phyloP scores from a whole-genome alignment of 306 rosid genomes.

The Lathyrus sativus region DNA sequence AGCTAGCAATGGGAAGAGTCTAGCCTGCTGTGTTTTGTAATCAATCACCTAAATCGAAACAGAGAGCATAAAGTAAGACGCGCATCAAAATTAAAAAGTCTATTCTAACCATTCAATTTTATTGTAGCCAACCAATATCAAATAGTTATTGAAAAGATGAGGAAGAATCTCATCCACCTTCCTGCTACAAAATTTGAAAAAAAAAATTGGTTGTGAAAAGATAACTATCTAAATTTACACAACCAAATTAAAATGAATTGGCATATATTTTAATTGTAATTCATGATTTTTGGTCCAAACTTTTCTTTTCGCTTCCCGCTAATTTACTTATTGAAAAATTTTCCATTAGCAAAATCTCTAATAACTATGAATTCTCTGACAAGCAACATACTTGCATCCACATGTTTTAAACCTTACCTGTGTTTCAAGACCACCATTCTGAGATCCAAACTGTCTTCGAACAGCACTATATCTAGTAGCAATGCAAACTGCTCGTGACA shows the following conservation, averaged over 20 bases:
- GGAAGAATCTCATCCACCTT: conserved; percentile 16
- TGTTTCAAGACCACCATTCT: conserved; percentile 71
- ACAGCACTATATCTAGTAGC: conserved; percentile 98
- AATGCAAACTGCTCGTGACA: conserved; percentile 94
- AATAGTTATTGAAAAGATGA: conserved; percentile 2
- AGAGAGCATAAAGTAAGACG: conserved; percentile 34
- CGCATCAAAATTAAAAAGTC: neutral
- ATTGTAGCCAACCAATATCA: conserved; percentile 4
- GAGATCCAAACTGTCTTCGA: conserved; percentile 89
- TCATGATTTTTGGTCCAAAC: neutral
- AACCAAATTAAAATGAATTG: conserved; percentile 10
- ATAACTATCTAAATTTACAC: neutral
- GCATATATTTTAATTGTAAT: conserved; percentile 1
- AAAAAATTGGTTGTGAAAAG: neutral
- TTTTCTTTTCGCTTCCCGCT: neutral
- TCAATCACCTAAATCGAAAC: conserved; percentile 74
- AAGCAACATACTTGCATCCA: conserved; percentile 23
- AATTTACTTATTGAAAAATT: neutral
- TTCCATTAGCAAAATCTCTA: conserved; percentile 2
- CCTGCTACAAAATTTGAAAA: conserved; percentile 7
- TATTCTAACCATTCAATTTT: conserved; percentile 3
- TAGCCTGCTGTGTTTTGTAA: conserved; percentile 93
- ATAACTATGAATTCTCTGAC: conserved; percentile 16
- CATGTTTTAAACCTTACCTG: conserved; percentile 56
- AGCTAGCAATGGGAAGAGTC: conserved; percentile 97